Base-by-base conservation (phyloP, 495 filamentous ascomycete genomes). In the Hapsidospora chrysogenum region DNA sequence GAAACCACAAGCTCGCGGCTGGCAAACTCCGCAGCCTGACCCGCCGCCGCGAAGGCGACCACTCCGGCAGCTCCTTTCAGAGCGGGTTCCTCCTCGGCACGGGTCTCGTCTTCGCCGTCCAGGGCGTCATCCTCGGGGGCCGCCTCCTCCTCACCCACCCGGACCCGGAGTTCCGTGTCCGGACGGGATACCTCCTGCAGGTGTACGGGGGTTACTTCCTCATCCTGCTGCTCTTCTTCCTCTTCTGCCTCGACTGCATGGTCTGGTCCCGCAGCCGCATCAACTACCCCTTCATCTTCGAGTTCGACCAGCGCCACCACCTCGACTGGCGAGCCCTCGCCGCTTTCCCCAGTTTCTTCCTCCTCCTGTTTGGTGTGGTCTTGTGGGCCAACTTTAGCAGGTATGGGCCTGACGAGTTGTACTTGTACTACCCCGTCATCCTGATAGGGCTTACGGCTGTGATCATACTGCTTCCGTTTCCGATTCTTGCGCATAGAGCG, bases 241-340 rank as follows among this genome's bases (percentile, higher is more conserved):
- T 86, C 17, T 93, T 92, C 45, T 77, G 72, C 40, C 31, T 94
- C 21, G 78, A 80, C 45, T 87, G 84, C 48, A 68, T 75, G 36
- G 57, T 92, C 31, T 96, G 85, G 83, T 70, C 74, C 3, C 60
- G 56, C 28, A 72, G 77, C 41, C 87, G 84, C 53, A 83, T 97
- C 48, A 97, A 97, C 49, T 93, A 94, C 53, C 68, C 74, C 20
- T 97, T 97, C 57, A 80, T 96, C 46, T 96, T 97, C 50, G 89
- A 97, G 54, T 92, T 89, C 47, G 85, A 95, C 59, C 72, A 74
- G 29, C 68, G 85, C 44, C 70, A 89, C 56, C 69, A 75, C 31
- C 56, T 96, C 25, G 80, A 95, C 48, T 95, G 86, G 80, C 76
- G 80, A 48, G 78, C 94, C 48, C 63, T 95, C 27, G 61, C 76